Evolutionary conservation across 1,284 basidiomycete genomes (phyloP), one percentile per base, ranked within the genome.

Genomic region (Heliocybe sulcata): DNA sequence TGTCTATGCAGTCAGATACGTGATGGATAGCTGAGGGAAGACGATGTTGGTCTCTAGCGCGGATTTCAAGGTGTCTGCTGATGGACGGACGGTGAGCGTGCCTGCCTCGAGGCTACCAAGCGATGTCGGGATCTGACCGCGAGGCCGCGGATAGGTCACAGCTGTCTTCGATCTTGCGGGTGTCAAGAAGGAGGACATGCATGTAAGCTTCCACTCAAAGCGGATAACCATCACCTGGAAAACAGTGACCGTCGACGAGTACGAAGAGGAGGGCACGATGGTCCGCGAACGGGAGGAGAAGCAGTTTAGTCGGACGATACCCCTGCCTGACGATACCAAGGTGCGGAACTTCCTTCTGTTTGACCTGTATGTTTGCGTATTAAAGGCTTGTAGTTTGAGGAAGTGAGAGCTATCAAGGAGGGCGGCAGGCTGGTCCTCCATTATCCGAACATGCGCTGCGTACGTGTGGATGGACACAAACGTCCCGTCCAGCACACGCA

Each of bases 141-240:
- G 47, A 25, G 12, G 22, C 16, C 29, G 12, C 23, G 23, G 38
- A 48, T 48, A 71, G 66, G 62, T 69, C 42, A 73, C 69, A 33
- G 77, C 76, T 26, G 74, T 71, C 38, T 85, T 88, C 64, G 82
- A 87, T 57, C 70, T 89, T 62, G 75, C 76, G 1, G 83, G 83
- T 29, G 77, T 87, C 51, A 74, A 74, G 62, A 88, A 87, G 64
- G 75, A 86, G 56, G 81, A 89, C 57, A 79, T 87, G 56, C 85
- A 88, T 59, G 81, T 89, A 61, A 85, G 80, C 63, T 88, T 79
- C 61, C 83, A 84, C 55, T 73, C 76, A 52, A 79, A 77, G 59
- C 70, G 80, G 33, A 68, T 89, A n/a, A 72, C 85, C 26, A 72
- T 89, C 38, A 83, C 79, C n/a, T 89, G 87, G 85, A 73, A 78